Conservation (phyloP, 768 basidiomycete species). For the Collybia nuda region DNA sequence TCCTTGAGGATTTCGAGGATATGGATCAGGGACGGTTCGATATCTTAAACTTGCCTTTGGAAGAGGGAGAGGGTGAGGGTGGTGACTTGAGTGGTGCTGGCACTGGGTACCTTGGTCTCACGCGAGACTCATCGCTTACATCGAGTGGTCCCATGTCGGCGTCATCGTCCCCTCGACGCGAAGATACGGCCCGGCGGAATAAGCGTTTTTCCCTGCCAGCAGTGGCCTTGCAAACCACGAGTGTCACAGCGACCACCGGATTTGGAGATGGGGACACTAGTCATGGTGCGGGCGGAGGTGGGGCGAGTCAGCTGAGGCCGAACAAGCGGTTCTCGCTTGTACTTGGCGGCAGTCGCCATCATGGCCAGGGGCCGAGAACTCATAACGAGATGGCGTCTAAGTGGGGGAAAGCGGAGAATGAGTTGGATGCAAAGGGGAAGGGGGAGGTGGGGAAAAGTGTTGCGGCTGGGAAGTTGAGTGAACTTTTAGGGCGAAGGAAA, state of each 20-base stretch:
- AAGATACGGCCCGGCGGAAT: slow-evolving; percentile 60
- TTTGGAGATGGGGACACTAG: not conserved
- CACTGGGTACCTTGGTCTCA: not conserved
- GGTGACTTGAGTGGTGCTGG: slow-evolving; percentile 4
- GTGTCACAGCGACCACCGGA: slow-evolving; percentile 62
- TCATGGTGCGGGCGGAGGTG: not conserved
- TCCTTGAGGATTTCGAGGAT: slow-evolving; percentile 61
- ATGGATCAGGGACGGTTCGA: slow-evolving; percentile 20
- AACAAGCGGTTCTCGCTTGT: slow-evolving; percentile 71
- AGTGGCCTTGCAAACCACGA: slow-evolving; percentile 54
- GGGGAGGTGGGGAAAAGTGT: slow-evolving; percentile 39
- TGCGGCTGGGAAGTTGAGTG: slow-evolving; percentile 54
- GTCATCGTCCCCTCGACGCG: slow-evolving; percentile 35
- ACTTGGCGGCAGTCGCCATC: slow-evolving; percentile 35
- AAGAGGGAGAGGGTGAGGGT: slow-evolving; percentile 8
- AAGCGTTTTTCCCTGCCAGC: slow-evolving; percentile 74
- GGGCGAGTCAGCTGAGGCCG: not conserved
- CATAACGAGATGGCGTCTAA: slow-evolving; percentile 32
- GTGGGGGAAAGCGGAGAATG: slow-evolving; percentile 15
- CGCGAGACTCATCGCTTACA: not conserved
- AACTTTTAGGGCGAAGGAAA: slow-evolving; percentile 45
- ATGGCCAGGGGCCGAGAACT: slow-evolving; percentile 1
- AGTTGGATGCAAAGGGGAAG: slow-evolving; percentile 11
- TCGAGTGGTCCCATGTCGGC: slow-evolving; percentile 17
- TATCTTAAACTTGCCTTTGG: slow-evolving; percentile 12